Evolutionary conservation across 176 grass and related monocot species (phyloP).

Genomic region (Themeda triandra): DNA sequence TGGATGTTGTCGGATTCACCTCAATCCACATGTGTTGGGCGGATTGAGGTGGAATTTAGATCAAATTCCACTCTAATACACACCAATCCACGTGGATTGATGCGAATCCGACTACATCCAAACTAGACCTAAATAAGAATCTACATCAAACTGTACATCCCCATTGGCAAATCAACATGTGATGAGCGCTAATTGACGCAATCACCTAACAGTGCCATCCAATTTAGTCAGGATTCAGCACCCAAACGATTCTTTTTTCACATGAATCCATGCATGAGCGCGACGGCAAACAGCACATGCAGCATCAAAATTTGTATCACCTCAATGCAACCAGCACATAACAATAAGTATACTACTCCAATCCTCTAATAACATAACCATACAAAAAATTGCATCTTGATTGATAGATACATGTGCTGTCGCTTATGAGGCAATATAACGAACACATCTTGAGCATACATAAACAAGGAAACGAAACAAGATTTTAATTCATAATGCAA

Average conservation of each 20-base stretch:
- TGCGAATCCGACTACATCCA: too few species aligned
- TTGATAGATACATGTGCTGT: neutral
- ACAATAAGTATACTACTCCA: neutral
- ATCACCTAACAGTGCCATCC: neutral
- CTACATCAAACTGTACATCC: neutral
- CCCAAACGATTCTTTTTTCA: neutral
- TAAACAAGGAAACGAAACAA: too few species aligned
- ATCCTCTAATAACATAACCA: neutral
- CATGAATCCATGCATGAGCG: neutral
- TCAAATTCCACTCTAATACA: too few species aligned
- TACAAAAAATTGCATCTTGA: neutral
- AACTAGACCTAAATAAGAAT: neutral
- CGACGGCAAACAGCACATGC: neutral
- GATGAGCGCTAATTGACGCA: neutral
- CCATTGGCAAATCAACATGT: too few species aligned
- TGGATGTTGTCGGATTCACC: too few species aligned
- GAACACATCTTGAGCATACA: neutral
- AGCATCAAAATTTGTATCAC: neutral
- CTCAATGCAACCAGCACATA: neutral
- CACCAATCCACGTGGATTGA: too few species aligned
- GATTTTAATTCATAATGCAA: too few species aligned
- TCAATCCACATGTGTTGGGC: too few species aligned
- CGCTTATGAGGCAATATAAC: neutral
- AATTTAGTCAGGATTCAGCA: neutral
- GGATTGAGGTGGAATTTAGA: too few species aligned